phyloP scores from a whole-genome alignment of 2,329 filamentous ascomycete genomes.

The Thielaviopsis populi region DNA sequence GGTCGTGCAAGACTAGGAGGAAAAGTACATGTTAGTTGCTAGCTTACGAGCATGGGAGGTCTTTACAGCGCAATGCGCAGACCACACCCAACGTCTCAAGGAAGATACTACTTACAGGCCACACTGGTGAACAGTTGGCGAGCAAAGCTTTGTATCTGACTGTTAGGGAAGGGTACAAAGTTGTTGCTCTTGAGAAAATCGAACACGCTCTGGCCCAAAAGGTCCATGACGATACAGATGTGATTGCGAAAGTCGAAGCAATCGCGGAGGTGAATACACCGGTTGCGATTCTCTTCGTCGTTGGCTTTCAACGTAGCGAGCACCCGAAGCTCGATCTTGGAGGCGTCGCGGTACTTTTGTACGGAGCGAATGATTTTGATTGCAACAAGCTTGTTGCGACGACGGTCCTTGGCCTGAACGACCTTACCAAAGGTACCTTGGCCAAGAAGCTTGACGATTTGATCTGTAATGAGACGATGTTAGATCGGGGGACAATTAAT shows the following conservation, averaged over 20 bases:
- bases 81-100: too few species aligned
- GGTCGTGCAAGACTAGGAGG: constrained; percentile 69
- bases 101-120: constrained; percentile 53
- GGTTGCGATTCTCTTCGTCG: constrained; percentile 80
- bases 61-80: too few species aligned
- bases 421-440: constrained; percentile 98
- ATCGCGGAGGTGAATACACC: constrained; percentile 90
- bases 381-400: constrained; percentile 63
- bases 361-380: constrained; percentile 98
- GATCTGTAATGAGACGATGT: constrained; percentile 39
- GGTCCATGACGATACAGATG: constrained; percentile 70
- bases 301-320: constrained; percentile 84
- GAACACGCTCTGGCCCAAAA: constrained; percentile 89
- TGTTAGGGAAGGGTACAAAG: constrained; percentile 95
- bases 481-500: background rate
- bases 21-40: background rate
- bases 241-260: constrained; percentile 96
- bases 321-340: constrained; percentile 83
- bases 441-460: constrained; percentile 76
- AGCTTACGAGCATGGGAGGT: background rate
- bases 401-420: constrained; percentile 74
- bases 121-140: constrained; percentile 95
- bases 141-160: constrained; percentile 94
- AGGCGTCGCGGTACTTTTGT: constrained; percentile 94
- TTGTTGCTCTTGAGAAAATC: constrained; percentile 92